Percentiles rank a stretch among this genome's conserved stretches.
Evolutionary conservation across 2,329 filamentous ascomycete species (phyloP).

Genomic region (Grosmannia serpens): DNA sequence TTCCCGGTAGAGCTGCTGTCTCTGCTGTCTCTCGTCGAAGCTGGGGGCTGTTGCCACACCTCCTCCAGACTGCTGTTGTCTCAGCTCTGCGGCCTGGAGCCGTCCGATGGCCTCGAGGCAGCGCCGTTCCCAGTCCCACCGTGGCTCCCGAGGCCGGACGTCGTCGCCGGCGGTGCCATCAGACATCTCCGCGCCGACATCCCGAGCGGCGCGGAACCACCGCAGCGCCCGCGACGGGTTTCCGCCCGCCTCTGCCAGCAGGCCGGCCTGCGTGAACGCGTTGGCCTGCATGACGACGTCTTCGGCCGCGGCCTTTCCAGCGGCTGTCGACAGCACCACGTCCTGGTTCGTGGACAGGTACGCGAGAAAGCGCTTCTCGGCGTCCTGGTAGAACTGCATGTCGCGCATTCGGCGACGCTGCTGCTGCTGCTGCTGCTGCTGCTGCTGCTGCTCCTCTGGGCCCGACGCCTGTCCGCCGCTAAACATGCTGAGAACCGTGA

Average conservation of each 20-base stretch:
- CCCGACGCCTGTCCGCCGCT: constrained; percentile 7
- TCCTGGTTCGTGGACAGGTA: constrained; percentile 8
- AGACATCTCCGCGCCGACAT: not conserved
- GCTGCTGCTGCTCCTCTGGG: not conserved
- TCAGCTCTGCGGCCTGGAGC: constrained; percentile 13
- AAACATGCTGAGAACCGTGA: constrained; percentile 18
- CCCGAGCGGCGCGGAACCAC: constrained; percentile 12
- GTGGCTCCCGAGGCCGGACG: not conserved
- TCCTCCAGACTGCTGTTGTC: constrained; percentile 6
- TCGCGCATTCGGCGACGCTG: not conserved
- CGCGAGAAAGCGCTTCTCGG: constrained; percentile 14
- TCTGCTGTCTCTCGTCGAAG: no score
- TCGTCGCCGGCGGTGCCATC: constrained; percentile 1
- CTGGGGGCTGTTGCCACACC: not conserved
- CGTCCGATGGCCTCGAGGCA: constrained; percentile 20
- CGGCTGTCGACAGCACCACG: not conserved
- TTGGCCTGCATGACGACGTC: constrained; percentile 17
- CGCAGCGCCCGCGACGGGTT: constrained; percentile 17
- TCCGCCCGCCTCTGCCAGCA: constrained; percentile 13
- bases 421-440: not conserved
- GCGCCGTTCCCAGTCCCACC: constrained; percentile 24
- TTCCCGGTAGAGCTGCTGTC: not conserved
- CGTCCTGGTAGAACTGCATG: constrained; percentile 13
- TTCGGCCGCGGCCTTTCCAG: not conserved
- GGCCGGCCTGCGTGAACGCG: constrained; percentile 24